Base-by-base conservation (phyloP, 2,329 filamentous ascomycete genomes). In the Annulohypoxylon truncatum region DNA sequence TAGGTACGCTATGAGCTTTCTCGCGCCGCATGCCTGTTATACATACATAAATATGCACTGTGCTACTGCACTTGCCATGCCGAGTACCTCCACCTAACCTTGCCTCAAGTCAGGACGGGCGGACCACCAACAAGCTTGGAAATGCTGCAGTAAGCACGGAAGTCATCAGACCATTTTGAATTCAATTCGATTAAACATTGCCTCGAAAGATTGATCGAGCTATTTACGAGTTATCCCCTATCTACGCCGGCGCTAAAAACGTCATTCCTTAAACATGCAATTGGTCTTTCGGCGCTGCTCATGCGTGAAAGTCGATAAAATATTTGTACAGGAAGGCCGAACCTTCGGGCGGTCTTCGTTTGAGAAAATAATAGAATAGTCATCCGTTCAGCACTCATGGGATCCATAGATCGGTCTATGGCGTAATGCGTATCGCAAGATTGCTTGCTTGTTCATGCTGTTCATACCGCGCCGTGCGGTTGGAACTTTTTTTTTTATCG, bases 141-240 rank as follows among this genome's bases (percentile, higher is more conserved):
- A 38, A 35, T 35, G 29, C 47, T 44, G 42, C 55, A 64, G 31
- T 51, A 13, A 56, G 22, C 55, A 22, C 33, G 15, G 29, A 35
- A 47, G 53, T 29, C 15, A 31, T 60, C 47, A 35, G 47, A 52
- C 35, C 47, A 52, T 44, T 52, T 42, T 47, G 8, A 57, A 67
- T 26, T 66, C 46, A 46, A 35, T 64, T 68, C 63, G 66, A 71
- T 71, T 72, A 72, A 67, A 70, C 64, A 72, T 70, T 70, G 66
- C 54, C 67, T 72, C 70, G 55, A 67, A 67, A 68, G 46, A 70
- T 64, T 61, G 56, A 60, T 70, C 65, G 65, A 68, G 67, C 61
- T 68, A 66, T 70, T 59, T 66, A 67, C 64, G 61, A 63, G 42
- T 61, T 55, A 60, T 61, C 61, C 59, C 61, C 61, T 68, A 69